Evolutionary conservation across 805 yeast genomes (phyloP), one percentile per base, ranked within the genome.

Genomic region (Ogataea chonburiensis): DNA sequence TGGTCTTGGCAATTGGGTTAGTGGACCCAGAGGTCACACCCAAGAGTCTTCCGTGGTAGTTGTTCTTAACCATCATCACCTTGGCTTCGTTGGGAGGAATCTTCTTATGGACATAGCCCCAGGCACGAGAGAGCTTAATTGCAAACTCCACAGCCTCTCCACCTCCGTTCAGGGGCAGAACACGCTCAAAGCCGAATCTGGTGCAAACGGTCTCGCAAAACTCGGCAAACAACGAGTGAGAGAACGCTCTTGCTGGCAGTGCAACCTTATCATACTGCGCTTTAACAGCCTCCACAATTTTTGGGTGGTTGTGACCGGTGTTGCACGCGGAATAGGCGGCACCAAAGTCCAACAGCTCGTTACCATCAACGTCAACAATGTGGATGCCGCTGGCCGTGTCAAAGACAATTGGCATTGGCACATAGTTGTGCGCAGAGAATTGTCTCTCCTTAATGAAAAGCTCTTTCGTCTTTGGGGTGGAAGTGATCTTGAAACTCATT

Each of bases 31-130:
- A 61, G 52, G 64, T 63, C 12, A 64, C 68, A 19, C 67, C 68
- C 24, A 63, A 46, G 1, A 66, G 59, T 38, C 66, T 61, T 9
- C 70, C 70, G 35, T 64, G 69, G 40, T 63, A 66, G 19, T 66
- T 66, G 28, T 50, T 52, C 4, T 50, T 50, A 15, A 60, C 56
- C 39, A 66, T 63, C 40, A 65, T 36, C 28, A 64, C 58, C 35
- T 51, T 52, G 20, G 58, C 55, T 17, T 56, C 38, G 20, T 49
- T 38, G 10, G 42, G 35, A 9, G 55, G 43, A 24, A 59, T 56
- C 5, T 50, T 49, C 23, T 58, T 56, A 32, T 53, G 59, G n/a
- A 56, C 49, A 19, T 55, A 50, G 2, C 58, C 59, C 55, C 58
- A 58, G 7, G 57, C 47, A 18, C 60, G 37, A 13, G 66, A 61